Percentiles rank a stretch among this genome's conserved stretches.
These are phyloP conservation scores for Phellinidium pouzarii DNA, from an alignment of 1,284 basidiomycete genomes.

Conservation along the genomic window DNA sequence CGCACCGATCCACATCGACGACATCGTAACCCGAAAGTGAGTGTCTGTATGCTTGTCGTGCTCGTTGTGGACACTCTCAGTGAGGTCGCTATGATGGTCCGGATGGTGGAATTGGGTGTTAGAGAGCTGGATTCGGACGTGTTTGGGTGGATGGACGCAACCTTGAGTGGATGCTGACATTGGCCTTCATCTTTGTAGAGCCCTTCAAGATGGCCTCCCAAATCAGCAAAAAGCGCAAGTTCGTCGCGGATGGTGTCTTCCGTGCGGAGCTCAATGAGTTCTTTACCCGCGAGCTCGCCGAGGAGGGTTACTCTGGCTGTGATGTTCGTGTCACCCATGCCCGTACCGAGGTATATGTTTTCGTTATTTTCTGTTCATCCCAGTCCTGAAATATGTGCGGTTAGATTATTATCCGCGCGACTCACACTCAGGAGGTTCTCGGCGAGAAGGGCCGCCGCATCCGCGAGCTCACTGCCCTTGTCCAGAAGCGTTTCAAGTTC, in stretches of 20 bases:
- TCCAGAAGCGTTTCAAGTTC: constrained; percentile 99
- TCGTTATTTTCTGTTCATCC: background rate
- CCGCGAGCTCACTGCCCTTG: constrained; percentile 96
- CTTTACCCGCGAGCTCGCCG: constrained; percentile 97
- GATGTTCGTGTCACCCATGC: constrained; percentile 99
- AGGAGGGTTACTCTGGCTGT: constrained; percentile 99
- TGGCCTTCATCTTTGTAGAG: constrained; percentile 6
- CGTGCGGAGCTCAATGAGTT: constrained; percentile 98
- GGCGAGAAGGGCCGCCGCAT: constrained; percentile 99
- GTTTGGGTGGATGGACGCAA: constrained; percentile 12
- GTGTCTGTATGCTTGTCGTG: background rate
- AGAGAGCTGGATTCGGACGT: background rate
- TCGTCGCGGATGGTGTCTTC: constrained; percentile 98
- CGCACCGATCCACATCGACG: background rate
- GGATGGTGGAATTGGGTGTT: background rate
- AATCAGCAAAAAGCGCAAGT: constrained; percentile 97
- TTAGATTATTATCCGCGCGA: constrained; percentile 98
- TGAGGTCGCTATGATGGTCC: background rate
- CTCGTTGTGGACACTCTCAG: background rate
- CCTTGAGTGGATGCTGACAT: constrained; percentile 16
- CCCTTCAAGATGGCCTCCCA: constrained; percentile 62
- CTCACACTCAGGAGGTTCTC: constrained; percentile 99
- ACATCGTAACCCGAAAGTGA: constrained; percentile 3
- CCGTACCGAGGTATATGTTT: constrained; percentile 77
- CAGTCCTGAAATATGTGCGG: constrained; percentile 9